Base-by-base conservation (phyloP, 495 filamentous ascomycete species). In the Xylaria nigripes region DNA sequence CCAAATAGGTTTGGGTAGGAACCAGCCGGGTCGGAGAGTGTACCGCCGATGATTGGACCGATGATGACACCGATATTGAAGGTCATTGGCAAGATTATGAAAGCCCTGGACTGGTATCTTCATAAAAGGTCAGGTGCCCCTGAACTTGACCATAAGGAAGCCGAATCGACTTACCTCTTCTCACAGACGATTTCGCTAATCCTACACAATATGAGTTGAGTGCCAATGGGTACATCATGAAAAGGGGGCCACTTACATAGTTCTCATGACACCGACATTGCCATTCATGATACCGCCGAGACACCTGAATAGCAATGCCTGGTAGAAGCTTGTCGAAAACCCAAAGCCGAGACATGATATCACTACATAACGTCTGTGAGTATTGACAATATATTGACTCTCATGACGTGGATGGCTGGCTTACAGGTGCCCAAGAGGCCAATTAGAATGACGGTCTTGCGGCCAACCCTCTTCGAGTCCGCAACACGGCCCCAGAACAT, bases 41-140 rank as follows among this genome's bases (percentile, higher is more conserved):
- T 61, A 24, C 88, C 87, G 47, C 87, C 87, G 48, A 89, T 72
- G 9, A 87, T 75, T 60, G 84, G 84, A n/a, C 86, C 87, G 58
- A 89, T 80, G 51, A 90, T 82, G 29, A 85, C 77, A 2, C 87
- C 88, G 55, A 90, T 77, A 61, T 91, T 91, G 61, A 89, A 91
- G 6, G 80, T 82, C 77, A 87, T 85, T 0, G 84, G 87, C 47
- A 91, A 63, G 27, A 87, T 74, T 47, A 86, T 66, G 55, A 87
- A 87, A 36, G 83, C 84, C 5, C 82, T 72, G 6, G 80, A 81
- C 61, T 87, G 85, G 52, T 72, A 74, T 46, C 72, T 73, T 19
- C 19, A 41, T 8, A 27, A 1, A 0, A 13, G n/a, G 48, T 71
- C 49, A 69, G 49, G n/a, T 22, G n/a, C n/a, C 15, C 12, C 15